These are phyloP conservation scores for Coix lacrymajobi DNA, from an alignment of 176 grass and related monocot species.

Conservation along the genomic window DNA sequence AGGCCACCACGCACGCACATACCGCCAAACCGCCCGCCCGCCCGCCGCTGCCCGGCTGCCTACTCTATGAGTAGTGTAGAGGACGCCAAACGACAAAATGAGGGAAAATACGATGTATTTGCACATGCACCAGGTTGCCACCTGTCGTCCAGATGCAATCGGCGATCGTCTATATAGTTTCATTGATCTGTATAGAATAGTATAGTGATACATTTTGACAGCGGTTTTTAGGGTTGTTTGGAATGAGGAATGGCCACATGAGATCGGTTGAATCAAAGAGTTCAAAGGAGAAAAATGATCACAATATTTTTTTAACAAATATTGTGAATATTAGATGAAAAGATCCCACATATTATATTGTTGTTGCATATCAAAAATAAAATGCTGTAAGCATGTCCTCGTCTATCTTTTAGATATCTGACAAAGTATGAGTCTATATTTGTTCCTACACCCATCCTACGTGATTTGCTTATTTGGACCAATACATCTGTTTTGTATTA, in stretches of 20 bases:
- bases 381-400: no score
- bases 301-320: no score
- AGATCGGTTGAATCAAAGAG: no score
- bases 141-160: neutral
- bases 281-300: no score
- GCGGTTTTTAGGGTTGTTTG: neutral
- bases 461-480: neutral
- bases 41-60: neutral
- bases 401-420: no score
- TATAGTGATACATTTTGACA: neutral
- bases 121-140: neutral
- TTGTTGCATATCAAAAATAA: no score
- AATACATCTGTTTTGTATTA: neutral
- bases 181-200: neutral
- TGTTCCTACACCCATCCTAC: neutral
- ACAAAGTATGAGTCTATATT: no score
- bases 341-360: no score
- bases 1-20: slow-evolving; percentile 3
- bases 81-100: neutral
- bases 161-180: neutral
- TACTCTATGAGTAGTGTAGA: neutral
- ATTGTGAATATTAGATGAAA: no score
- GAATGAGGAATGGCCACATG: neutral
- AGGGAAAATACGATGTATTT: neutral
- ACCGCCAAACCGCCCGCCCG: neutral